These are phyloP conservation scores for Hylodesmum podocarpum DNA, from an alignment of 306 rosid species.

Conservation along the genomic window DNA sequence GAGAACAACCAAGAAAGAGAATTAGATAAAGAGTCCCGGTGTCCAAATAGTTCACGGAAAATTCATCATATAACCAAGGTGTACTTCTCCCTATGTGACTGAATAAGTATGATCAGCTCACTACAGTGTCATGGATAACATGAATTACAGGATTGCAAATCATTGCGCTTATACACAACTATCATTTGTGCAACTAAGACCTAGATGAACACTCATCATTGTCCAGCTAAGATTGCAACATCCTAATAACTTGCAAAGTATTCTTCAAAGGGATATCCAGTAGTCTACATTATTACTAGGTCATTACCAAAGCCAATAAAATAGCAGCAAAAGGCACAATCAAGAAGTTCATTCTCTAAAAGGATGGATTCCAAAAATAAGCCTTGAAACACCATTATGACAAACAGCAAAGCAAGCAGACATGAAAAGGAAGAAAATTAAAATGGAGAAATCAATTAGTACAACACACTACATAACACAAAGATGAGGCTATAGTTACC, in stretches of 20 bases:
- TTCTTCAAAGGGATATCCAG: background rate
- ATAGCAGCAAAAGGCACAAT: background rate
- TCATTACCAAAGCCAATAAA: background rate
- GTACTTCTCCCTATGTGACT: background rate
- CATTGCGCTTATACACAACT: background rate
- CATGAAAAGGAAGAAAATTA: background rate
- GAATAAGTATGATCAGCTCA: background rate
- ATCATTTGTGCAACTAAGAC: background rate
- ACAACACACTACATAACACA: background rate
- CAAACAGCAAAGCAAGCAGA: background rate
- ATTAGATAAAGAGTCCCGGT: background rate
- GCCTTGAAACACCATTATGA: background rate
- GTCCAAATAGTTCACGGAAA: background rate
- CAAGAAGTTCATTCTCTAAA: background rate
- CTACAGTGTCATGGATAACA: background rate
- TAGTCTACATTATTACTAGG: background rate
- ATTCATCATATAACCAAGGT: background rate
- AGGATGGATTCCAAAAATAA: background rate
- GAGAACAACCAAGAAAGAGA: background rate
- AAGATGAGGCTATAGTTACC: constrained; percentile 40
- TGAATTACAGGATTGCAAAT: background rate
- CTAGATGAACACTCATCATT: background rate
- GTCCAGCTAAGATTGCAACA: background rate
- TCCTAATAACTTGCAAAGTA: background rate
- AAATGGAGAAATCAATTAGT: background rate